Evolutionary conservation across 768 basidiomycete genomes (phyloP).

Genomic region (Phylloporus sp.): DNA sequence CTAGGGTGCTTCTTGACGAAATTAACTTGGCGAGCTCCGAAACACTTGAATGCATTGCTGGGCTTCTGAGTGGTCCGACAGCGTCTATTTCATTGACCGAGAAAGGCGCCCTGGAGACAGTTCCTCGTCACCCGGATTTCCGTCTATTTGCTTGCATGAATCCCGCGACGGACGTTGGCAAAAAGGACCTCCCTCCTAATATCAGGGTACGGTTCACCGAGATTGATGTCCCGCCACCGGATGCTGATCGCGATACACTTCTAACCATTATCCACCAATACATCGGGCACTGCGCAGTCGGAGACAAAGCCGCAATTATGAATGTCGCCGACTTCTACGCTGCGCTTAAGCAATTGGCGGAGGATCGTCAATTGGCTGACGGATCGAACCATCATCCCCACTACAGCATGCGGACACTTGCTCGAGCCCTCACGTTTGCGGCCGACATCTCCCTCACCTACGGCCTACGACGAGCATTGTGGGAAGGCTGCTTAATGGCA

Average conservation of each 20-base stretch:
- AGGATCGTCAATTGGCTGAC: constrained; percentile 79
- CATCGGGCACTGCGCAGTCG: constrained; percentile 76
- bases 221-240: constrained; percentile 91
- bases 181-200: constrained; percentile 91
- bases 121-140: constrained; percentile 92
- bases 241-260: constrained; percentile 86
- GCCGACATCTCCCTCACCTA: constrained; percentile 75
- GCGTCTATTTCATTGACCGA: constrained; percentile 93
- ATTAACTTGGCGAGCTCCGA: constrained; percentile 93
- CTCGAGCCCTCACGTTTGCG: constrained; percentile 87
- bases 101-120: constrained; percentile 83
- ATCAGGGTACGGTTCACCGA: constrained; percentile 93
- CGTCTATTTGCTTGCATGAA: constrained; percentile 99
- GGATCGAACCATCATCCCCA: constrained; percentile 91
- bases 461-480: constrained; percentile 80
- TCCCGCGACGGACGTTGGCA: constrained; percentile 97
- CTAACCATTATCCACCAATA: constrained; percentile 86
- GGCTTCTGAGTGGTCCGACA: constrained; percentile 79
- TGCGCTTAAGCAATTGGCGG: constrained; percentile 72
- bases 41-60: constrained; percentile 88
- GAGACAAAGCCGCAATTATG: constrained; percentile 84
- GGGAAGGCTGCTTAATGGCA: constrained; percentile 97
- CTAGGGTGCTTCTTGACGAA: constrained; percentile 92
- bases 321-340: constrained; percentile 90
- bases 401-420: constrained; percentile 94